Evolutionary conservation across 2,329 filamentous ascomycete genomes (phyloP).

Genomic region (Penicillium aurantiogriseum): DNA sequence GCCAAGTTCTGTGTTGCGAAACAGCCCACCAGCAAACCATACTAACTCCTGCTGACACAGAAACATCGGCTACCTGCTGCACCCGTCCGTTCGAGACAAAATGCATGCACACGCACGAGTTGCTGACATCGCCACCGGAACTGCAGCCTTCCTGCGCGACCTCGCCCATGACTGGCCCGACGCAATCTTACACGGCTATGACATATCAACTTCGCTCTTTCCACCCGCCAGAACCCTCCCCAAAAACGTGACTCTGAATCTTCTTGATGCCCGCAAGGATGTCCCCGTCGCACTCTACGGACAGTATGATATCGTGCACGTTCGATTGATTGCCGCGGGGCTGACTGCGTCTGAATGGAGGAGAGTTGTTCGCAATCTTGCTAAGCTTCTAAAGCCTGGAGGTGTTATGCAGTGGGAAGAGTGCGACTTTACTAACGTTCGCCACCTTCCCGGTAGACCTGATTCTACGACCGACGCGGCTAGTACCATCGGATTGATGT

Average conservation of each 20-base stretch:
- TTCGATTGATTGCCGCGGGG: constrained; percentile 10
- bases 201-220: constrained; percentile 11
- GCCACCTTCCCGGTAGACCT: neutral
- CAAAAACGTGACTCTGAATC: constrained; percentile 12
- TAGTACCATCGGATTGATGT: neutral
- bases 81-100: constrained; percentile 9
- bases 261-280: constrained; percentile 16
- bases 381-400: constrained; percentile 11
- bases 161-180: constrained; percentile 8
- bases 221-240: constrained; percentile 14
- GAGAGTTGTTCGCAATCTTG: constrained; percentile 1
- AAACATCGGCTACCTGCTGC: constrained; percentile 13
- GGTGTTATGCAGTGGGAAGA: constrained; percentile 17
- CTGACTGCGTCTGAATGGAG: neutral
- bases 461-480: neutral
- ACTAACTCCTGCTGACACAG: constrained; percentile 1
- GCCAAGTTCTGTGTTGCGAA: neutral
- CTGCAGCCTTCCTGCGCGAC: constrained; percentile 17
- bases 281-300: constrained; percentile 15
- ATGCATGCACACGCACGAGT: constrained; percentile 9
- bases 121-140: constrained; percentile 24
- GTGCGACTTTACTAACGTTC: constrained; percentile 11
- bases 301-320: constrained; percentile 27
- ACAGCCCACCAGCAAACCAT: neutral
- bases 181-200: constrained; percentile 18